phyloP scores from a whole-genome alignment of 495 filamentous ascomycete species.

The Penicillium taxi region DNA sequence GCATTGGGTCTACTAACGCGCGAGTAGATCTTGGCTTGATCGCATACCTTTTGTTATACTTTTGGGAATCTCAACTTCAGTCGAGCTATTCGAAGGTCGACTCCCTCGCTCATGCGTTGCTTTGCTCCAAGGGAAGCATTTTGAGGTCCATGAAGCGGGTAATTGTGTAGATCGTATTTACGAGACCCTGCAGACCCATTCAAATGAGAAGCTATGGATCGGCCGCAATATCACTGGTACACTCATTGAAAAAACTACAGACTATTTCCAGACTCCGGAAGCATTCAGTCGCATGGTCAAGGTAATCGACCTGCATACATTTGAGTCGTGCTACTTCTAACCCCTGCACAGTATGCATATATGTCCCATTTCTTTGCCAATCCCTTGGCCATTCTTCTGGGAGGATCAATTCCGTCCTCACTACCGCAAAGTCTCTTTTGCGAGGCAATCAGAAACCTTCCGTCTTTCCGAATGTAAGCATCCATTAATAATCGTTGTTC shows the following conservation, averaged over 20 bases:
- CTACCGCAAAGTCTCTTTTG: slow-evolving; percentile 48
- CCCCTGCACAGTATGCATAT: slow-evolving; percentile 61
- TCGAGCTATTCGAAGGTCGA: slow-evolving; percentile 79
- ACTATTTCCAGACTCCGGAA: slow-evolving; percentile 82
- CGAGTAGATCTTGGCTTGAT: slow-evolving; percentile 66
- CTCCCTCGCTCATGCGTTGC: slow-evolving; percentile 68
- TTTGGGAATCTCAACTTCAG: slow-evolving; percentile 84
- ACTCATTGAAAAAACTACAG: slow-evolving; percentile 68
- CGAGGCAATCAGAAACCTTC: slow-evolving; percentile 67
- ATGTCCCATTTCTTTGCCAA: slow-evolving; percentile 98
- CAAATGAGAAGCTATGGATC: slow-evolving; percentile 51
- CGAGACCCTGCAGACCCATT: slow-evolving; percentile 52
- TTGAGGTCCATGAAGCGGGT: slow-evolving; percentile 71
- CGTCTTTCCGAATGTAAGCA: slow-evolving; percentile 64
- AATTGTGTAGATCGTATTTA: slow-evolving; percentile 75
- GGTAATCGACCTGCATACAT: slow-evolving; percentile 36
- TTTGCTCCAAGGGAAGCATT: slow-evolving; percentile 65
- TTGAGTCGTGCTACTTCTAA: slow-evolving; percentile 5
- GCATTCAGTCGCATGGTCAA: slow-evolving; percentile 73
- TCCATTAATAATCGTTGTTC: not conserved
- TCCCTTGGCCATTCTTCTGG: slow-evolving; percentile 61
- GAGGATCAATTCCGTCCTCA: slow-evolving; percentile 23
- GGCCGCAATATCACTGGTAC: slow-evolving; percentile 56
- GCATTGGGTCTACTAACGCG: slow-evolving; percentile 7
- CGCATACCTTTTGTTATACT: slow-evolving; percentile 85